These are phyloP conservation scores for Lentinus polychrous DNA, from an alignment of 1,284 basidiomycete species.

Conservation along the genomic window DNA sequence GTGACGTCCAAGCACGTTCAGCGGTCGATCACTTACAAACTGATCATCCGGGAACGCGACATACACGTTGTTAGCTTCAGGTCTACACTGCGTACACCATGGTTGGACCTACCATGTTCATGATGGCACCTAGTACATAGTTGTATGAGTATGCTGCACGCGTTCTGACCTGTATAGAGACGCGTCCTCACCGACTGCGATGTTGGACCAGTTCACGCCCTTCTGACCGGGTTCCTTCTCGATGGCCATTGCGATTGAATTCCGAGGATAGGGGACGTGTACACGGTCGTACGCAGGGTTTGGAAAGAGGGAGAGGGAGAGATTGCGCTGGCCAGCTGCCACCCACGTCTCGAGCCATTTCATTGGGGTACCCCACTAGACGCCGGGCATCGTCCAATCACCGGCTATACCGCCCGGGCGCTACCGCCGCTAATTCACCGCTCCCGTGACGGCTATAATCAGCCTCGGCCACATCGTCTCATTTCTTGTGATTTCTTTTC, in stretches of 20 bases:
- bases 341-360: neutral
- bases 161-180: conserved; percentile 13
- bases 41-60: conserved; percentile 23
- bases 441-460: neutral
- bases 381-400: conserved; percentile 1
- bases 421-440: neutral
- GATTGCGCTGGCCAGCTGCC: conserved; percentile 1
- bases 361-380: conserved; percentile 5
- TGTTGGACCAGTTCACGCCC: conserved; percentile 97
- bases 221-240: conserved; percentile 84
- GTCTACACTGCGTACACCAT: too few species aligned
- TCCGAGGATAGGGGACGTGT: conserved; percentile 13
- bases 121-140: conserved; percentile 70
- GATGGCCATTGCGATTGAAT: conserved; percentile 55
- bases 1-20: neutral
- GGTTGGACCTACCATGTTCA: conserved; percentile 75
- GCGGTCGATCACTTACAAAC: conserved; percentile 46
- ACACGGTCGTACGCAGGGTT: conserved; percentile 11
- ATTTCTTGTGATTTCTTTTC: neutral
- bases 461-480: neutral
- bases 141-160: conserved; percentile 13
- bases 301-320: conserved; percentile 8
- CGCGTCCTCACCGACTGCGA: conserved; percentile 80
- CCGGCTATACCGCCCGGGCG: too few species aligned
- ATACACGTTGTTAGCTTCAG: conserved; percentile 4